Base-by-base conservation (phyloP, 352 stramenopile genomes). In the Globisporangium irregulare region DNA sequence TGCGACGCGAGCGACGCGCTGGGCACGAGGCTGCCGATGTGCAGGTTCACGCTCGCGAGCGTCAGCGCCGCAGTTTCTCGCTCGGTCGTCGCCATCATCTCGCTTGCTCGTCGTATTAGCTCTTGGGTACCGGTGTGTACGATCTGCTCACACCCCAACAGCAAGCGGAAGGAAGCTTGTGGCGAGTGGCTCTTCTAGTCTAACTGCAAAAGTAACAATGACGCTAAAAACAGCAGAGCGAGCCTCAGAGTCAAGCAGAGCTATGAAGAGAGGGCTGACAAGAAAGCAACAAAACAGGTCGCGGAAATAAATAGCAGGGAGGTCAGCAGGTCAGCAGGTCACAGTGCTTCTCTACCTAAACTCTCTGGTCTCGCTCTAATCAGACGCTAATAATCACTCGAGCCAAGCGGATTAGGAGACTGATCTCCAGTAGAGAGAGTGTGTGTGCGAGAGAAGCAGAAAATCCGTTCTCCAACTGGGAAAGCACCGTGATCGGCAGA, bases 21-120 rank as follows among this genome's bases (percentile, higher is more conserved):
- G 12, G 83, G 83, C 15, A 87, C 59, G 65, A 91, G 62, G 54
- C 64, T 76, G 59, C 78, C 83, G 59, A 91, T 87, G 56, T 89
- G 75, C 32, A 91, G 68, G 24, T 76, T 82, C 41, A 91, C 73
- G 24, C 64, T 78, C 25, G 79, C 73, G 61, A 89, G 76, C 18
- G 75, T 74, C 43, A 82, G 70, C 12, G 68, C 22, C 10, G 50
- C 62, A 25, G 36, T 68, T 25, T 68, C 62, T 27, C 38, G 51
- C 20, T 68, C 67, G 20, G 32, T 62, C 36, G 43, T 62, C 36
- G 53, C 59, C 50, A 71, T 67, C 4, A 8, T 27, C 27, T 32
- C 27, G 61, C 46, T 58, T 14, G 14, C 25, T 48, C 22, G 20
- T 41, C 20, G 10, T 20, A 27, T 20, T 50, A n/a, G 41, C 41